Evolutionary conservation across 176 grass and related monocot genomes (phyloP).

Genomic region (Rhynchospora pubera): DNA sequence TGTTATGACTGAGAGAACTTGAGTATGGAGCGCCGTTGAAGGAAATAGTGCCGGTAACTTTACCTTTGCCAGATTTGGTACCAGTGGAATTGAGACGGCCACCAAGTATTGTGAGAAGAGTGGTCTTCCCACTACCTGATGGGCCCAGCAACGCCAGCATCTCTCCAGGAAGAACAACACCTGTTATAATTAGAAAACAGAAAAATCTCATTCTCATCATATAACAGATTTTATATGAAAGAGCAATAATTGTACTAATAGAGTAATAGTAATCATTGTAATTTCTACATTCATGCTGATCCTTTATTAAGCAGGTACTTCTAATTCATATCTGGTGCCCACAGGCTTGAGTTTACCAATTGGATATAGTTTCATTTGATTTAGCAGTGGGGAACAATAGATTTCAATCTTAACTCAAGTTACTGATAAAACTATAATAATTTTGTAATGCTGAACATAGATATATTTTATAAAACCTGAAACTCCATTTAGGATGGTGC

Average conservation of each 20-base stretch:
- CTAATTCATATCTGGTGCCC: neutral
- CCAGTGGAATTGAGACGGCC: constrained; percentile 10
- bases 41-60: constrained; percentile 32
- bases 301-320: neutral
- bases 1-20: constrained; percentile 32
- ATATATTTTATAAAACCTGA: constrained; percentile 7
- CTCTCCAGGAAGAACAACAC: constrained; percentile 35
- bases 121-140: constrained; percentile 49
- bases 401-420: neutral
- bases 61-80: neutral
- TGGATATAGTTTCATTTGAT: neutral
- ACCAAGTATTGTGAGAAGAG: constrained; percentile 35
- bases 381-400: neutral
- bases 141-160: constrained; percentile 41
- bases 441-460: neutral
- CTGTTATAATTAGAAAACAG: neutral
- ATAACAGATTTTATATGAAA: neutral
- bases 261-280: neutral
- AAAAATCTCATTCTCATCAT: neutral
- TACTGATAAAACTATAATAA: neutral
- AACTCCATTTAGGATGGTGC: constrained; percentile 33
- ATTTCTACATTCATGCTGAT: neutral
- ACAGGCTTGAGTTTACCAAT: neutral
- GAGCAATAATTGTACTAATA: neutral
- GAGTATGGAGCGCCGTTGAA: constrained; percentile 37